phyloP scores from a whole-genome alignment of 495 filamentous ascomycete species.

The Lophiostoma macrostomum region DNA sequence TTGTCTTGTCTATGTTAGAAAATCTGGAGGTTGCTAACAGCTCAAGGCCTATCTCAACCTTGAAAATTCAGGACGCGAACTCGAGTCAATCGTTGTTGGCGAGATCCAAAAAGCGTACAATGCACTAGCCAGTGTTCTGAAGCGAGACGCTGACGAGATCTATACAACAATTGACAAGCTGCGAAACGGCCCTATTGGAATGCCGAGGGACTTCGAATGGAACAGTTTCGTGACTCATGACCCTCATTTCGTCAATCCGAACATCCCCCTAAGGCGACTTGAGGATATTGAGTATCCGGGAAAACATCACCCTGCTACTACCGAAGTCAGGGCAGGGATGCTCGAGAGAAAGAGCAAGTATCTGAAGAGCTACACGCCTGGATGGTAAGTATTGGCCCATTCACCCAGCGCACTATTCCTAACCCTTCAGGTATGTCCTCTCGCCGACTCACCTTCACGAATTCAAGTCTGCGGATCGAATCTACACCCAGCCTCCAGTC shows the following conservation, averaged over 20 bases:
- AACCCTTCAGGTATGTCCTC: slow-evolving; percentile 74
- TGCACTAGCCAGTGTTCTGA: slow-evolving; percentile 83
- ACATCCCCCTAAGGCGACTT: slow-evolving; percentile 68
- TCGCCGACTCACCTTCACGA: slow-evolving; percentile 96
- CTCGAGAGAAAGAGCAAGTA: slow-evolving; percentile 98
- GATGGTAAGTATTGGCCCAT: slow-evolving; percentile 71
- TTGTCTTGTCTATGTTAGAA: slow-evolving; percentile 1
- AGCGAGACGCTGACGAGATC: slow-evolving; percentile 79
- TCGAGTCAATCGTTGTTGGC: slow-evolving; percentile 91
- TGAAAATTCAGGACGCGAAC: slow-evolving; percentile 87
- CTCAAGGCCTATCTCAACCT: slow-evolving; percentile 86
- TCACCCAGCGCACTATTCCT: too few species aligned
- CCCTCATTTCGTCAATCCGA: slow-evolving; percentile 84
- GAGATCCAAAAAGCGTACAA: slow-evolving; percentile 98
- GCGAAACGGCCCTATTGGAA: slow-evolving; percentile 75
- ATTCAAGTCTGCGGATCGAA: slow-evolving; percentile 84
- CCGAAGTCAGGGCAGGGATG: slow-evolving; percentile 83
- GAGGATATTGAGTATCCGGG: slow-evolving; percentile 94
- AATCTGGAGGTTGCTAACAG: slow-evolving; percentile 22
- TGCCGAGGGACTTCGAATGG: slow-evolving; percentile 94
- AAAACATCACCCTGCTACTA: slow-evolving; percentile 78
- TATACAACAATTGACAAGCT: slow-evolving; percentile 77
- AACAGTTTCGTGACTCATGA: slow-evolving; percentile 75
- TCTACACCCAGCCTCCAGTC: slow-evolving; percentile 70
- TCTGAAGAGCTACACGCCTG: slow-evolving; percentile 93